Evolutionary conservation across 768 basidiomycete species (phyloP), one percentile per base, ranked within the genome.

Genomic region (Lyophyllum atratum): DNA sequence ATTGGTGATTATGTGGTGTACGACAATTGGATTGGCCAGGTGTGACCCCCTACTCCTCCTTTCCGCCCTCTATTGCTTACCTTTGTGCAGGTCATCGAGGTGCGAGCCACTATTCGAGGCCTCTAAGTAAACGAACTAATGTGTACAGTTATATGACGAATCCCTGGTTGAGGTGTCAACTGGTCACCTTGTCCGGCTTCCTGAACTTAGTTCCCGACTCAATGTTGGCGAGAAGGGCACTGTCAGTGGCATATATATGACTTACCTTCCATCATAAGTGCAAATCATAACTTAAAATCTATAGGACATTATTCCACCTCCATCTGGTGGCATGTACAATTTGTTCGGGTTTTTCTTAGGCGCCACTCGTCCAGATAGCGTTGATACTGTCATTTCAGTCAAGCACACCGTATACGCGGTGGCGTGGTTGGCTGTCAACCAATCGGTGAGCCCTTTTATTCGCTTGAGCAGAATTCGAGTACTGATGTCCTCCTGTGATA

Each of bases 11-110:
- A 87, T 74, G 91, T 95, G 47, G 76, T 86, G 17, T 85, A 85
- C 65, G 83, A 90, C 62, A 85, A 93, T 68, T 97, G 95, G 94
- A 76, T 96, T 65, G 94, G 94, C 51, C 92, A 93, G 80, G 92
- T 91, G 69, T 68, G 83, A 69, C 68, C 82, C 66, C 40, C n/a
- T 56, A 49, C 29, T n/a, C 34, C 26, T 48, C 44, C 39, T 26
- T 44, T 25, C 19, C 19, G 28, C 33, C n/a, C 9, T 49, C 28
- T 12, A 49, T 47, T 31, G 9, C 25, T 51, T 28, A 39, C 29
- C 58, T 34, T 49, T 43, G 31, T 31, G 12, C 58, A 91, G 87
- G 80, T 93, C 42, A 83, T 92, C 53, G 92, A 93, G 83, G 91
- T 93, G 68, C 60, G 80, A 56, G 29, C 48, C 28, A 34, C 24